Percentiles rank a stretch among this genome's conserved stretches.
These are phyloP conservation scores for Phytophthora citricola DNA, from an alignment of 352 stramenopile species.

Conservation along the genomic window DNA sequence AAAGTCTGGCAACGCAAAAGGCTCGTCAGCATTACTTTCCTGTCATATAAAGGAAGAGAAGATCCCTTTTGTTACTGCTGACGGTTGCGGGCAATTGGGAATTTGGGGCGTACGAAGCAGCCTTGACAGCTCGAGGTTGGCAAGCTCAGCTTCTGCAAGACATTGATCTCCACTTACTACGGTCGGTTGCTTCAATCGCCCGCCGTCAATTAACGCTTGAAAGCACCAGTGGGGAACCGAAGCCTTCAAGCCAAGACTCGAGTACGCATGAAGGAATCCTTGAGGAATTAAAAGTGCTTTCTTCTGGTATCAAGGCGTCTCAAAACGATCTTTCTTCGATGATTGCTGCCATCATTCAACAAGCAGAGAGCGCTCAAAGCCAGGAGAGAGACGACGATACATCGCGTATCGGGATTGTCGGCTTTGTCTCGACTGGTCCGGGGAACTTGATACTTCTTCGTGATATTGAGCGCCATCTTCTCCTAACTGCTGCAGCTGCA, in stretches of 20 bases:
- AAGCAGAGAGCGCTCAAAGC: conserved; percentile 11
- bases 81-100: conserved; percentile 18
- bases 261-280: conserved; percentile 2
- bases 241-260: conserved; percentile 1
- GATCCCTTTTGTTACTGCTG: conserved; percentile 18
- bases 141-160: conserved; percentile 31
- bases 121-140: conserved; percentile 27
- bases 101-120: conserved; percentile 29
- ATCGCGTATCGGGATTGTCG: conserved; percentile 20
- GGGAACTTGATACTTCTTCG: conserved; percentile 26
- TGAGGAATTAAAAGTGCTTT: conserved; percentile 12
- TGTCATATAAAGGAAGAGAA: conserved; percentile 8
- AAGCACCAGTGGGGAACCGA: background rate
- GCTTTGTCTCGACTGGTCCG: conserved; percentile 23
- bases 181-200: conserved; percentile 24
- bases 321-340: conserved; percentile 34
- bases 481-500: conserved; percentile 19
- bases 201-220: conserved; percentile 14
- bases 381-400: conserved; percentile 9
- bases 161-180: conserved; percentile 32
- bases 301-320: conserved; percentile 21
- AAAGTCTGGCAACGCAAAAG: background rate
- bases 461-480: conserved; percentile 27
- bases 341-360: conserved; percentile 26
- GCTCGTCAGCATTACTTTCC: background rate